phyloP scores from a whole-genome alignment of 768 basidiomycete species.

The Tulasnella sp. region DNA sequence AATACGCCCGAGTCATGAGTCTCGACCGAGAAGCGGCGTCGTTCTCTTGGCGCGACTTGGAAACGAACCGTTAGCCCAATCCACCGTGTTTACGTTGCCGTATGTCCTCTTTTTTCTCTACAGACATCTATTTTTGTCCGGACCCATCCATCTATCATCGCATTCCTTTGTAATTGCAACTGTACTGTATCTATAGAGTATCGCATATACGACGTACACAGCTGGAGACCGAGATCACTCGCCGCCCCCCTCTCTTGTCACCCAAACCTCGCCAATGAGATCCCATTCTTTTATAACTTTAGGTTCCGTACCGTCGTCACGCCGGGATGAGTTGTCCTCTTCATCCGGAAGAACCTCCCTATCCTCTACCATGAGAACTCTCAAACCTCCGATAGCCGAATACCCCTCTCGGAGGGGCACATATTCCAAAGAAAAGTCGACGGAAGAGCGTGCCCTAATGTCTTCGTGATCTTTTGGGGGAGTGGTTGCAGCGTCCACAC shows the following conservation, averaged over 20 bases:
- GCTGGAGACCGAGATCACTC: too few relatives aligned
- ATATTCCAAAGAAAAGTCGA: constrained; percentile 54
- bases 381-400: constrained; percentile 51
- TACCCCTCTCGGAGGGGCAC: constrained; percentile 49
- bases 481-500: too few relatives aligned
- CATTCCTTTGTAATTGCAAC: background rate
- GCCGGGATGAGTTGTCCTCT: constrained; percentile 17
- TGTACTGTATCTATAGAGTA: too few relatives aligned
- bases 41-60: constrained; percentile 9
- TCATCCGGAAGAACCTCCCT: constrained; percentile 30
- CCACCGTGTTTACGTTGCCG: too few relatives aligned
- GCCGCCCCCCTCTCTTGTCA: constrained; percentile 24
- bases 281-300: constrained; percentile 57
- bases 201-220: too few relatives aligned
- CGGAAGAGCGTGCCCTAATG: constrained; percentile 29
- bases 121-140: background rate
- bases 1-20: constrained; percentile 43
- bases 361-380: constrained; percentile 55
- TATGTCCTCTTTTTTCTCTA: too few relatives aligned
- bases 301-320: constrained; percentile 29
- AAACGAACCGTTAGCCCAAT: background rate
- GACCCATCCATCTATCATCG: background rate
- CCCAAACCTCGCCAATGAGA: constrained; percentile 59
- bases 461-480: too few relatives aligned
- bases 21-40: constrained; percentile 34